Evolutionary conservation across 257 asterid genomes (phyloP).

Genomic region (Perilla frutescens): DNA sequence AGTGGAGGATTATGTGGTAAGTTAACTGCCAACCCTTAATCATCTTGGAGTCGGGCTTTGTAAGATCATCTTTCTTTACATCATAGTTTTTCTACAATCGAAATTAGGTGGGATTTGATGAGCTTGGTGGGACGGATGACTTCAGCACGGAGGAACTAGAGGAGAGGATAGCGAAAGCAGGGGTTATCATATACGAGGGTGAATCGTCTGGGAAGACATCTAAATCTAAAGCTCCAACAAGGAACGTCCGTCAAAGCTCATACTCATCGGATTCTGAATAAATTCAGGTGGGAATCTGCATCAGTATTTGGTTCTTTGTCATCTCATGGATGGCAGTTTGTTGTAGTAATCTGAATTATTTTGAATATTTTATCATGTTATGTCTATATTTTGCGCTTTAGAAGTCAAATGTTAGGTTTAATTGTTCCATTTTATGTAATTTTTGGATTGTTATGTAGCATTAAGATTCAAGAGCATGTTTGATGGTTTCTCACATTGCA

Average conservation of each 20-base stretch:
- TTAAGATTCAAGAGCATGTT: constrained; percentile 21
- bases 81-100: constrained; percentile 2
- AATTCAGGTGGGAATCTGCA: constrained; percentile 28
- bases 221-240: constrained; percentile 61
- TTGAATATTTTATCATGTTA: neutral
- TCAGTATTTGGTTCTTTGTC: constrained; percentile 29
- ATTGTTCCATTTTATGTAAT: constrained; percentile 13
- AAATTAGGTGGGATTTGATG: constrained; percentile 90
- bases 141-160: constrained; percentile 94
- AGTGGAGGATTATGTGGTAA: constrained; percentile 95
- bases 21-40: constrained; percentile 30
- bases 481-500: constrained; percentile 12
- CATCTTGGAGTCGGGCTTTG: neutral
- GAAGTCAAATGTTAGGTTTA: constrained; percentile 6
- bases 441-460: constrained; percentile 5
- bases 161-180: constrained; percentile 86
- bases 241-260: constrained; percentile 74
- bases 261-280: constrained; percentile 84
- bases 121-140: constrained; percentile 90
- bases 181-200: constrained; percentile 71
- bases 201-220: constrained; percentile 68
- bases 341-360: constrained; percentile 28
- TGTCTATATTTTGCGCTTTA: constrained; percentile 19
- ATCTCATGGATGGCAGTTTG: constrained; percentile 37
- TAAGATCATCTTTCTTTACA: constrained; percentile 19